Evolutionary conservation across 2,329 filamentous ascomycete genomes (phyloP), one percentile per base, ranked within the genome.

Genomic region (Aspergillus niger): DNA sequence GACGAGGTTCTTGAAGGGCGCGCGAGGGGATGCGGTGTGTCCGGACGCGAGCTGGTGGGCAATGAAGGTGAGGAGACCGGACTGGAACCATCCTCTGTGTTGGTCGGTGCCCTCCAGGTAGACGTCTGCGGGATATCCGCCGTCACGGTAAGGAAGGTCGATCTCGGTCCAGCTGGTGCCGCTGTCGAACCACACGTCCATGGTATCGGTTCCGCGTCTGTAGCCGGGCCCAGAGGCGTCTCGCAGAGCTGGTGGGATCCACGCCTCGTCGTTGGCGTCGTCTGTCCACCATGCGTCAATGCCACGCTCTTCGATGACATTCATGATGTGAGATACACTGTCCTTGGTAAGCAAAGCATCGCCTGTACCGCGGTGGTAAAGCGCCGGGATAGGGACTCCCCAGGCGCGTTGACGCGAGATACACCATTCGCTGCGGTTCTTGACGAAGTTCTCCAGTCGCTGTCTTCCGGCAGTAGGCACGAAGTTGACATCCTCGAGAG

Each of bases 111-210:
- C 95, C 79, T 99, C 95, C 2, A 98, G 84, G 72, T 96, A 98
- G 24, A 98, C 85, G 73, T 99, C 92, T 0, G 92, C 92, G 24
- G 72, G 75, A 41, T 68, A 71, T 24, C 67, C 71, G 17, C 71
- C 67, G 11, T 70, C 67, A 22, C 61, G 65, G 48, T 70, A 69
- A 26, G 76, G 74, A 3, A 66, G 63, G 58, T 74, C 71, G 38
- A 85, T 77, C 38, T 80, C 79, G 2, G 85, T 90, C 95, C 95
- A 99, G 71, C 92, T 97, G 53, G 91, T 97, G 5, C 95, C 95
- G 66, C 95, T 98, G 75, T 99, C 95, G 69, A 99, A 99, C 95
- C 95, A 99, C 8, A 99, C 95, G 75, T 99, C 95, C 95, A 99
- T 99, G 0, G 95, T 99, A 71, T 99, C 95, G 47, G 83, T 91